Conservation (phyloP, 371 early-diverging fungal genomes). For the Rhizopus microsporus region DNA sequence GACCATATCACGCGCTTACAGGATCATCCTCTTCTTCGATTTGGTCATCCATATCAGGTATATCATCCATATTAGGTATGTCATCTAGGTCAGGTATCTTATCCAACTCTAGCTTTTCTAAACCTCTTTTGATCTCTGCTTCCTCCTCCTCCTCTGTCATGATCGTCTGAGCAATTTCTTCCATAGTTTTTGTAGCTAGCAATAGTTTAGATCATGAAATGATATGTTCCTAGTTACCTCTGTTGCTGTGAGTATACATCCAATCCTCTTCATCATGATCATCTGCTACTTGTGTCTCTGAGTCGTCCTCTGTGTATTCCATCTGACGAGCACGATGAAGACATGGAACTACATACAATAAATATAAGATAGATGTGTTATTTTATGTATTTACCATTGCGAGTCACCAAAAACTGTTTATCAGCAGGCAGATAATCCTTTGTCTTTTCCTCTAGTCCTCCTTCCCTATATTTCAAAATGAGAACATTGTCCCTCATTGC, state of each 20-base stretch:
- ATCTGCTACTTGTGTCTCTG: conserved; percentile 48
- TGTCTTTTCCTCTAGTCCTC: conserved; percentile 79
- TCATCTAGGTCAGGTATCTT: conserved; percentile 79
- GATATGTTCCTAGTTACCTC: conserved; percentile 22
- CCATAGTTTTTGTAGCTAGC: conserved; percentile 53
- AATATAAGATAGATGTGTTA: background rate
- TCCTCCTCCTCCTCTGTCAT: conserved; percentile 60
- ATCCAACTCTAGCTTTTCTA: conserved; percentile 40
- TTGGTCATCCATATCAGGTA: conserved; percentile 56
- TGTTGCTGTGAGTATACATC: conserved; percentile 79
- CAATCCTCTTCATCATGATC: conserved; percentile 74
- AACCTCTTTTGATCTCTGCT: conserved; percentile 28
- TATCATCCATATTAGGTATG: conserved; percentile 94
- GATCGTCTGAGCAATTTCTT: conserved; percentile 69
- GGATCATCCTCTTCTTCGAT: conserved; percentile 64
- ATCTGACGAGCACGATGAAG: conserved; percentile 85
- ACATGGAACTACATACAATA: conserved; percentile 73
- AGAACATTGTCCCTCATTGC: background rate
- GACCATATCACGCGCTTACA: conserved; percentile 11
- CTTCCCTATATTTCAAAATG: conserved; percentile 58
- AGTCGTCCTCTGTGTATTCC: conserved; percentile 74
- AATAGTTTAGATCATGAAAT: background rate
- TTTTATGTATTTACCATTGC: conserved; percentile 68
- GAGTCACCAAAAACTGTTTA: conserved; percentile 94
- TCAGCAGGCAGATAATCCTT: conserved; percentile 90